A percentile compares a stretch with the other conserved stretches of the same genome.
Evolutionary conservation across 2,329 filamentous ascomycete species (phyloP).

Genomic region (Cladophialophora immunda): DNA sequence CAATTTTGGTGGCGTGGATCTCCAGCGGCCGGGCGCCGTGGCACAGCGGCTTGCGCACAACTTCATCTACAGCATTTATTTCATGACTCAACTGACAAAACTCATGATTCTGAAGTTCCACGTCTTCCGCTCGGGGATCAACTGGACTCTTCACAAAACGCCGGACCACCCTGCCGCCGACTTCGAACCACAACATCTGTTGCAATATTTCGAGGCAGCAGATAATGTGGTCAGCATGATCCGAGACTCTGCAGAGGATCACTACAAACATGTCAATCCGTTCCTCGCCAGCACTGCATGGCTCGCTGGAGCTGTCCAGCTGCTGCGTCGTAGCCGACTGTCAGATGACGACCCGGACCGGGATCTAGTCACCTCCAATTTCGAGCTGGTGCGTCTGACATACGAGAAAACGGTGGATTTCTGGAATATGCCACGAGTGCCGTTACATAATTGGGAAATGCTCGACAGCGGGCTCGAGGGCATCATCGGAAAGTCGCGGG

Average conservation of each 20-base stretch:
- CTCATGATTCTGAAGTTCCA: slow-evolving; percentile 48
- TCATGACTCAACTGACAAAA: slow-evolving; percentile 48
- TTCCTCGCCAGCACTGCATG: slow-evolving; percentile 47
- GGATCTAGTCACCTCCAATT: slow-evolving; percentile 33
- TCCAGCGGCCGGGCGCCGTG: background rate
- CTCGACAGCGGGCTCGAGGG: slow-evolving; percentile 34
- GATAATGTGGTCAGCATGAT: slow-evolving; percentile 44
- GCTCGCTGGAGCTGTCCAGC: slow-evolving; percentile 46
- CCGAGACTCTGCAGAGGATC: slow-evolving; percentile 38
- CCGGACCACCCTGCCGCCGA: background rate
- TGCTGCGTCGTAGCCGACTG: slow-evolving; percentile 37
- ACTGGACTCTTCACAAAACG: slow-evolving; percentile 17
- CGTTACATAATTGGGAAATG: slow-evolving; percentile 42
- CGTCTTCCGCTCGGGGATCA: slow-evolving; percentile 38
- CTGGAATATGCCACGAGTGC: slow-evolving; percentile 43
- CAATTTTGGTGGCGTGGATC: slow-evolving; percentile 40
- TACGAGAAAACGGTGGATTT: slow-evolving; percentile 43
- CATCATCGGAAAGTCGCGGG: background rate
- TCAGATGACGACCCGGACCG: slow-evolving; percentile 6
- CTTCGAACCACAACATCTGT: slow-evolving; percentile 25
- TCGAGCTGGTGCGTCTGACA: slow-evolving; percentile 39
- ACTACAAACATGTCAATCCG: slow-evolving; percentile 46
- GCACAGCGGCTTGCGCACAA: slow-evolving; percentile 32
- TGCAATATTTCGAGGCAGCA: slow-evolving; percentile 45
- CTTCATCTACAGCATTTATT: slow-evolving; percentile 46